phyloP scores from a whole-genome alignment of 2,329 filamentous ascomycete species.

The Chrysosporium keratinophilum region DNA sequence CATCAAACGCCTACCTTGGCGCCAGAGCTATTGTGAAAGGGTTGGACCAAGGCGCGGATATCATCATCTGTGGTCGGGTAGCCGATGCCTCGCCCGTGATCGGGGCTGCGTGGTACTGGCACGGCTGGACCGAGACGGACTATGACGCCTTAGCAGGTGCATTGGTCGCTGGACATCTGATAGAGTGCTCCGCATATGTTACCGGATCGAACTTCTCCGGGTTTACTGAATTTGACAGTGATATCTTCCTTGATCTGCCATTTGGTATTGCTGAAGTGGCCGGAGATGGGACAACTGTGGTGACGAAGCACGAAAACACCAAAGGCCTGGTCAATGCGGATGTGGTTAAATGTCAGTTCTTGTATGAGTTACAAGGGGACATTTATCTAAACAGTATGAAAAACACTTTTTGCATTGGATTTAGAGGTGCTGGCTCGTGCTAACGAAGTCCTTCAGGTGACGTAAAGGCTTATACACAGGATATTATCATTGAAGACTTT shows the following conservation, averaged over 20 bases:
- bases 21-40: slow-evolving; percentile 40
- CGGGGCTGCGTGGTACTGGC: slow-evolving; percentile 48
- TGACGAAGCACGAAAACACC: slow-evolving; percentile 41
- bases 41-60: slow-evolving; percentile 37
- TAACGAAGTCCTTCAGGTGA: slow-evolving; percentile 6
- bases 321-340: slow-evolving; percentile 26
- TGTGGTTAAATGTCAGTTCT: slow-evolving; percentile 39
- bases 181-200: slow-evolving; percentile 24
- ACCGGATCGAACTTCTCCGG: slow-evolving; percentile 38
- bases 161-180: slow-evolving; percentile 22
- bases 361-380: slow-evolving; percentile 43
- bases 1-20: slow-evolving; percentile 46
- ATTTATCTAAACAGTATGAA: slow-evolving; percentile 39
- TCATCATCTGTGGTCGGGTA: slow-evolving; percentile 42
- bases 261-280: slow-evolving; percentile 44
- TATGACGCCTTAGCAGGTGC: slow-evolving; percentile 44
- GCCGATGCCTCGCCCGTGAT: slow-evolving; percentile 46
- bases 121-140: slow-evolving; percentile 41
- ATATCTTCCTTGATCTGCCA: slow-evolving; percentile 35
- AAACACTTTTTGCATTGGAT: background rate
- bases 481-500: slow-evolving; percentile 30
- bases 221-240: slow-evolving; percentile 34
- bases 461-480: slow-evolving; percentile 35
- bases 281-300: slow-evolving; percentile 36
- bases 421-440: background rate